phyloP scores from a whole-genome alignment of 305 asterid genomes.

The Ilex paraguariensis region DNA sequence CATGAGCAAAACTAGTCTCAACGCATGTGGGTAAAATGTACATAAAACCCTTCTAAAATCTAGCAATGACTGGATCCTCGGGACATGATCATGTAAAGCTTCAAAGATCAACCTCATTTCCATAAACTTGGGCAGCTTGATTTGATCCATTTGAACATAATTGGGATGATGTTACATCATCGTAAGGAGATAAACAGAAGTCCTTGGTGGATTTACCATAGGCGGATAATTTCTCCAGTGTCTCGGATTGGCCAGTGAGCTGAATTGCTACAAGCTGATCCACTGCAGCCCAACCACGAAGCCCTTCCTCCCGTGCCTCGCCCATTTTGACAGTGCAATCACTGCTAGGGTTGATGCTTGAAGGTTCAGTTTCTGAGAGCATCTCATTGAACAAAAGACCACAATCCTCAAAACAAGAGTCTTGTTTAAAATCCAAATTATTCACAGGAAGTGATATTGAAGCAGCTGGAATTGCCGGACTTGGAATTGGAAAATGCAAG shows the following conservation, averaged over 20 bases:
- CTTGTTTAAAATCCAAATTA: neutral
- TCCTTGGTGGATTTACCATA: slow-evolving; percentile 23
- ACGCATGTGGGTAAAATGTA: too few relatives aligned
- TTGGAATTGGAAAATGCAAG: too few relatives aligned
- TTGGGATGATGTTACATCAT: slow-evolving; percentile 19
- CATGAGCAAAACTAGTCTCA: too few relatives aligned
- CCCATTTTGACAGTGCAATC: neutral
- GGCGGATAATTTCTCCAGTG: slow-evolving; percentile 15
- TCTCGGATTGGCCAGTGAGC: slow-evolving; percentile 53
- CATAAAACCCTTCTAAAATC: too few relatives aligned
- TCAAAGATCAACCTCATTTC: slow-evolving; percentile 58
- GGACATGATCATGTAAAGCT: slow-evolving; percentile 27
- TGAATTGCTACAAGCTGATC: slow-evolving; percentile 93
- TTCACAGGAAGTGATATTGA: slow-evolving; percentile 1
- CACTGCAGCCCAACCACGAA: slow-evolving; percentile 53
- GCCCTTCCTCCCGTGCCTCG: slow-evolving; percentile 10
- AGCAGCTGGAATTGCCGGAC: neutral
- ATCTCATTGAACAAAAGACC: slow-evolving; percentile 16
- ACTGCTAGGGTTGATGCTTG: slow-evolving; percentile 3
- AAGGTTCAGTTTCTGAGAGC: slow-evolving; percentile 11
- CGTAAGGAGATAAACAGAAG: slow-evolving; percentile 36
- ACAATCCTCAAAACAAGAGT: slow-evolving; percentile 6
- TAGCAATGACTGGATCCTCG: too few relatives aligned
- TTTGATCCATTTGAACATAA: slow-evolving; percentile 8
- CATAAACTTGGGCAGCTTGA: slow-evolving; percentile 22